phyloP scores from a whole-genome alignment of 2,329 filamentous ascomycete genomes.

The Colletotrichum somersetense region DNA sequence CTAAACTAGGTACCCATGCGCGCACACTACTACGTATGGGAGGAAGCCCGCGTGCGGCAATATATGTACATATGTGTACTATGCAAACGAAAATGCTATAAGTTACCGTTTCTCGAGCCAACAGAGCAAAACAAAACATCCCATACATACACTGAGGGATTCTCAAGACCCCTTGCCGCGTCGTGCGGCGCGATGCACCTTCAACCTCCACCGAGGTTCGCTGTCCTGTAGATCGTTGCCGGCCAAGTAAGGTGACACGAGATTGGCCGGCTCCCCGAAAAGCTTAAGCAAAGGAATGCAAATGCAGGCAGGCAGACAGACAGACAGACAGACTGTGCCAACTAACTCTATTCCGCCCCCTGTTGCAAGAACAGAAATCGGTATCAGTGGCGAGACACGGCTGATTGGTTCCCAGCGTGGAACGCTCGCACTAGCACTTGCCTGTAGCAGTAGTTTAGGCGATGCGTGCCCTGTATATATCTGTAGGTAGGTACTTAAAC shows the following conservation, averaged over 20 bases:
- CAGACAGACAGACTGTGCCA: too few relatives aligned
- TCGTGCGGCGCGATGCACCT: slow-evolving; percentile 1
- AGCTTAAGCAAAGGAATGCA: slow-evolving; percentile 16
- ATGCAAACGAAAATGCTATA: too few relatives aligned
- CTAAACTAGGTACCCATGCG: not conserved
- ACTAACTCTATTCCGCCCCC: slow-evolving; percentile 15
- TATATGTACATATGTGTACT: not conserved
- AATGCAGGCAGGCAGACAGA: not conserved
- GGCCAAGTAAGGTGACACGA: slow-evolving; percentile 5
- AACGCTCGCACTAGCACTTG: not conserved
- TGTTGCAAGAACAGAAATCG: not conserved
- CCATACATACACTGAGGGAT: not conserved
- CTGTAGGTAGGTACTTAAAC: not conserved
- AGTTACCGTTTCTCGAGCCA: too few relatives aligned
- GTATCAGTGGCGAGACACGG: slow-evolving; percentile 7
- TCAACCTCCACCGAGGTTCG: slow-evolving; percentile 7
- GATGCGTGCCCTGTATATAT: too few relatives aligned
- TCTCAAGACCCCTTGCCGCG: not conserved
- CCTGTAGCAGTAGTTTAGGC: too few relatives aligned
- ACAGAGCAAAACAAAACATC: not conserved
- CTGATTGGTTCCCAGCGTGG: not conserved
- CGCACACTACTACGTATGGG: not conserved
- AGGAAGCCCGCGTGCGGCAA: too few relatives aligned
- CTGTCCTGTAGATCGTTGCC: slow-evolving; percentile 21
- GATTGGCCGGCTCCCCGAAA: slow-evolving; percentile 25